phyloP scores from a whole-genome alignment of 495 filamentous ascomycete species.

The Acidomyces sp. region DNA sequence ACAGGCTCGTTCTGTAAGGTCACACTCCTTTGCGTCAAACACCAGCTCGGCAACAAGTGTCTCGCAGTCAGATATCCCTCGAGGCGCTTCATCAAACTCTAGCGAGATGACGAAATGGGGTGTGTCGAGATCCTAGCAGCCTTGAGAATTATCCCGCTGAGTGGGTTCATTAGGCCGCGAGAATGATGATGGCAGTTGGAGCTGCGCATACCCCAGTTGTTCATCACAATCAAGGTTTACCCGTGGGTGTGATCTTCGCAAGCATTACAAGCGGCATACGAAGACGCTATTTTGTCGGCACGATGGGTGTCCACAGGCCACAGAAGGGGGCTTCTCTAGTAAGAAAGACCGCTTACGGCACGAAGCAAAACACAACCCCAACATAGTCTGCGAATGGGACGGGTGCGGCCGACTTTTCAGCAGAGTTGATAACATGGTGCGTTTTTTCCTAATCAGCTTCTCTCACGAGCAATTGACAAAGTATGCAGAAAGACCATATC shows the following conservation, averaged over 20 bases:
- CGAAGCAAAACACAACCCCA: constrained; percentile 51
- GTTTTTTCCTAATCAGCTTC: constrained; percentile 1
- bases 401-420: constrained; percentile 48
- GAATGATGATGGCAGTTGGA: constrained; percentile 37
- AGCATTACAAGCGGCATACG: constrained; percentile 50
- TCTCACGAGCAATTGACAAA: constrained; percentile 23
- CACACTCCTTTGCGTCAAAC: constrained; percentile 7
- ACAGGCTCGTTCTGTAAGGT: constrained; percentile 1
- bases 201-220: constrained; percentile 45
- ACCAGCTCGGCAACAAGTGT: constrained; percentile 8
- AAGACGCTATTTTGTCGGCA: constrained; percentile 52
- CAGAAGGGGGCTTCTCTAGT: constrained; percentile 46
- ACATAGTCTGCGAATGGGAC: constrained; percentile 43
- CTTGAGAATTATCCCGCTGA: background rate
- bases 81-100: constrained; percentile 10
- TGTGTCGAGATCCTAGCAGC: background rate
- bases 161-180: background rate
- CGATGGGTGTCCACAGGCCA: constrained; percentile 44
- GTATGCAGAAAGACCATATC: constrained; percentile 30
- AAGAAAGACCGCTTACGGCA: constrained; percentile 51
- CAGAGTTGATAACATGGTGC: constrained; percentile 50
- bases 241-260: constrained; percentile 50
- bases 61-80: constrained; percentile 7
- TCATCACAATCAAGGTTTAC: constrained; percentile 43
- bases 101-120: constrained; percentile 15